Base-by-base conservation (phyloP, 2,329 filamentous ascomycete genomes). In the Akanthomyces lecanii region DNA sequence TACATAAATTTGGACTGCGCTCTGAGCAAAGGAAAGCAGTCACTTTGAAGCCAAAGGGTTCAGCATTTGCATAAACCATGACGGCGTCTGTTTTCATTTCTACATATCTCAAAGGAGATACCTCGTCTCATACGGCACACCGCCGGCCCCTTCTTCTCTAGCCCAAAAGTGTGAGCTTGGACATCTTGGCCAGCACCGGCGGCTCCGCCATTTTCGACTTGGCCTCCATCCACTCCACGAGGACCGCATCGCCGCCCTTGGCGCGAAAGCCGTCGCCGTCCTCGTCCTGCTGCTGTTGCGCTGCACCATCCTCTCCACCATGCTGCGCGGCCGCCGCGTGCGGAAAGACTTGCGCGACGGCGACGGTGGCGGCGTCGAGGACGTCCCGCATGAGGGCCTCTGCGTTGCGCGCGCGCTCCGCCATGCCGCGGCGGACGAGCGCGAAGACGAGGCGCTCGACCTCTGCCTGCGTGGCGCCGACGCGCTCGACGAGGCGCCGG, bases 371-470 rank as follows among this genome's bases (percentile, higher is more conserved):
- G 65, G 86, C 82, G 51, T 85, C 86, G 11, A 91, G 78, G 0
- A 98, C 88, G 66, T 95, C 91, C 5, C 77, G 81, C 77, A 94
- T 86, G 30, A 91, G 83, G 10, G 79, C 82, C 74, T 95, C 89
- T 3, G 96, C 85, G 7, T 91, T 89, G 16, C 86, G 81, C 5
- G 92, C 95, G 56, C 92, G 83, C 79, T 98, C 95, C 51, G 90
- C 83, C 95, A 98, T 98, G 23, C 85, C 85, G 40, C 95, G 80
- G 63, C 92, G 83, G 65, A 92, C 81, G 63, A 98, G 78, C 0
- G 89, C 92, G 67, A 90, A 87, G 0, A 97, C 84, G 8, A 98
- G 81, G 18, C 87, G 78, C 71, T 86, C 83, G 0, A 91, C 85
- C 73, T 99, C 95, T 0, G 85, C 82, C 57, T 87, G 83, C 3